Evolutionary conservation across 257 asterid species (phyloP), one percentile per base, ranked within the genome.

Genomic region (Solanum chilense): DNA sequence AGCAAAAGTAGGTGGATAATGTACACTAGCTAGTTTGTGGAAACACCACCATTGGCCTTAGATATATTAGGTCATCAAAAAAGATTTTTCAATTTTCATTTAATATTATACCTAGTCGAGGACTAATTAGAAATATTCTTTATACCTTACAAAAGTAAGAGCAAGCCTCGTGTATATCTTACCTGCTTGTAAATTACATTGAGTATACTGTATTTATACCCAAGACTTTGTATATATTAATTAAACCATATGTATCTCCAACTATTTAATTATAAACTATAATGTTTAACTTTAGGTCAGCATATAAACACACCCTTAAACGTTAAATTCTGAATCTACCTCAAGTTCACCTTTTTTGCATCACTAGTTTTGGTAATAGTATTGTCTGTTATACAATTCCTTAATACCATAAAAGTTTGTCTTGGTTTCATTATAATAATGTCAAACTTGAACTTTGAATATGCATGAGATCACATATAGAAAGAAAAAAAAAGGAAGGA

Each of bases 31-130:
- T 64, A 70, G 12, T 44, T 83, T 80, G 91, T 89, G 90, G 91
- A 25, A 88, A 88, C 90, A 86, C 90, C 93, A 87, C 92, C 89
- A 88, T 29, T 75, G 83, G 87, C 45, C 86, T 21, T 73, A 77
- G 77, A 85, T 81, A 84, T 73, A 86, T 88, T 85, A 74, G 86
- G 68, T 82, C 85, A 84, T 71, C 39, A 16, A 42, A 52, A 33
- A 42, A 18, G 81, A 74, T 37, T 37, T 74, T 74, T 74, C 20
- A 27, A 21, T 89, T 64, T 81, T 62, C 87, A n/a, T 62, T 60
- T 41, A 41, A 41, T 41, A 20, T 37, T 74, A 37, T 37, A 37
- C 3, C 0, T 69, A 69, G 1, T 9, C 35, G 12, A 7, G 29
- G 66, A 9, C 15, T 44, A 1, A 70, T 3, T 13, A 3, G 0